Evolutionary conservation across 1,284 basidiomycete genomes (phyloP).

Genomic region (Schizophyllum commune): DNA sequence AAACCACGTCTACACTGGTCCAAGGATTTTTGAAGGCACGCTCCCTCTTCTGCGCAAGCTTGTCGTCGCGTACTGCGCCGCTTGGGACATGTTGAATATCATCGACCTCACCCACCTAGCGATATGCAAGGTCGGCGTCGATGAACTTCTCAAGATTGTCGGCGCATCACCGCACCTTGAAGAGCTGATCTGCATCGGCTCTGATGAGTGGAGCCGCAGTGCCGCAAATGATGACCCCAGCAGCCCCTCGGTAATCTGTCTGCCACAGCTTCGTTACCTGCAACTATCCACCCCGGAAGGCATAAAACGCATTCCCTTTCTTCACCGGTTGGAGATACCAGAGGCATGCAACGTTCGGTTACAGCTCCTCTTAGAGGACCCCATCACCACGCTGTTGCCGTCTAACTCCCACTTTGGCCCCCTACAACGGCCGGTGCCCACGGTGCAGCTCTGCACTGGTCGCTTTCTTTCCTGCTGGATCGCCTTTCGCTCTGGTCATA

Average conservation of each 20-base stretch:
- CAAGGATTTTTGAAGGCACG: neutral
- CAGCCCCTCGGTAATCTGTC: neutral
- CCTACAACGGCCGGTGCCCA: neutral
- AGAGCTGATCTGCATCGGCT: neutral
- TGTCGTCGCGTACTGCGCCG: neutral
- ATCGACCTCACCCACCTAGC: neutral
- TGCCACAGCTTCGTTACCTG: neutral
- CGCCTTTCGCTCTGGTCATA: too few relatives aligned
- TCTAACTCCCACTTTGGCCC: neutral
- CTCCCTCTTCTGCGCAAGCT: neutral
- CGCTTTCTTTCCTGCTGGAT: too few relatives aligned
- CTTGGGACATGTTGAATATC: neutral
- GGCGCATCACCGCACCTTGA: neutral
- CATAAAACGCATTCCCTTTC: neutral
- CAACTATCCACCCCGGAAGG: neutral
- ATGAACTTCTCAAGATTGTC: neutral
- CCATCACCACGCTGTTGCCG: neutral
- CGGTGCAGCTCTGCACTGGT: neutral
- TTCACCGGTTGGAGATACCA: neutral
- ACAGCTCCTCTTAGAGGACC: neutral
- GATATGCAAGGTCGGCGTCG: neutral
- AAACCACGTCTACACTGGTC: neutral
- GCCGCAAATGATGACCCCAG: neutral
- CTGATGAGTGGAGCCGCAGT: neutral
- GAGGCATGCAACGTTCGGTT: neutral